These are phyloP conservation scores for Fermentozyma sake DNA, from an alignment of 1,139 yeast species.

Conservation along the genomic window DNA sequence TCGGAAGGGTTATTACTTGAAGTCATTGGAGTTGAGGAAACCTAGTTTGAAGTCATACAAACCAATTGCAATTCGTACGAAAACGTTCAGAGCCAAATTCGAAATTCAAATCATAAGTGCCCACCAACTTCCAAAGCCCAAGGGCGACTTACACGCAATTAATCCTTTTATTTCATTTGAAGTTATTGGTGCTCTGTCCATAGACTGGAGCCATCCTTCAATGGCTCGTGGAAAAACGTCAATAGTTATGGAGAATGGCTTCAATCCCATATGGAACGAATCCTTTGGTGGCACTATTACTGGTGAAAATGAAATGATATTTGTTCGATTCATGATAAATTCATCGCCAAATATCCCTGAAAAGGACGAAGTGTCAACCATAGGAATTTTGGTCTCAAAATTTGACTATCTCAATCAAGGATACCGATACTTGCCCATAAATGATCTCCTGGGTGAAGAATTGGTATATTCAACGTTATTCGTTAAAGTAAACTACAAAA, in stretches of 20 bases:
- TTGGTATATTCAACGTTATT: constrained; percentile 75
- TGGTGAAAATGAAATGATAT: constrained; percentile 36
- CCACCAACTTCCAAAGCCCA: constrained; percentile 75
- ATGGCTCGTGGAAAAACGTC: constrained; percentile 25
- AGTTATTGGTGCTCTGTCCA: constrained; percentile 37
- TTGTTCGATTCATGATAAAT: constrained; percentile 28
- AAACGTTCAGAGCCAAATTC: constrained; percentile 12
- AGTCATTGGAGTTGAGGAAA: constrained; percentile 50
- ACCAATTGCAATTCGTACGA: constrained; percentile 4
- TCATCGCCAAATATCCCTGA: constrained; percentile 18
- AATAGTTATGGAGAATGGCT: constrained; percentile 59
- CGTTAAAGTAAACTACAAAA: constrained; percentile 36
- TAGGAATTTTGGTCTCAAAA: constrained; percentile 59
- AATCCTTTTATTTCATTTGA: constrained; percentile 61
- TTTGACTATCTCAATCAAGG: constrained; percentile 63
- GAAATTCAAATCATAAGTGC: constrained; percentile 66
- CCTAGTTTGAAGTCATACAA: constrained; percentile 28
- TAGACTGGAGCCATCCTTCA: constrained; percentile 19
- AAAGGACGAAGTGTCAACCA: constrained; percentile 24
- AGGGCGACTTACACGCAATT: constrained; percentile 33
- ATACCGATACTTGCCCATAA: constrained; percentile 73
- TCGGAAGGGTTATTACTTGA: constrained; percentile 70
- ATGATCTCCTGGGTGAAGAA: constrained; percentile 77
- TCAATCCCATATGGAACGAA: constrained; percentile 80
- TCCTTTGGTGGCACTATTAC: constrained; percentile 41